Conservation (phyloP, 306 rosid species). For the Lathyrus aphaca region DNA sequence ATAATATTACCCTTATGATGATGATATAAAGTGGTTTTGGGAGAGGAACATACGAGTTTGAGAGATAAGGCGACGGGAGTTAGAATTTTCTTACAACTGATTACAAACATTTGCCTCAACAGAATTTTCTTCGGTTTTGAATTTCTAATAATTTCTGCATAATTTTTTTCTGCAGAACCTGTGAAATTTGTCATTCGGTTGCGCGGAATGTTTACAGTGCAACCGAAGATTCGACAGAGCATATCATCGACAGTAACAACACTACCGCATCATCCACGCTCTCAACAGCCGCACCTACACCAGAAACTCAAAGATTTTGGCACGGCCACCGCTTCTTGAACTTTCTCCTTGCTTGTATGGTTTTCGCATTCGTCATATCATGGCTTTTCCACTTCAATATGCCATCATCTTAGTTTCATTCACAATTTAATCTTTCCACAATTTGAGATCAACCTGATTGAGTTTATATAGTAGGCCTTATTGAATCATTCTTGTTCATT, state of each 20-base stretch:
- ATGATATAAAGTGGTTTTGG: neutral
- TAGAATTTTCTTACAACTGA: neutral
- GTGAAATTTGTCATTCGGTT: constrained; percentile 85
- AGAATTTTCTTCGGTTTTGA: neutral
- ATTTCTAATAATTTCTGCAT: constrained; percentile 23
- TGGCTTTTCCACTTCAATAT: constrained; percentile 94
- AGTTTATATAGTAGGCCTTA: constrained; percentile 22
- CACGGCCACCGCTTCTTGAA: constrained; percentile 92
- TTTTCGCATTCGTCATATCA: constrained; percentile 90
- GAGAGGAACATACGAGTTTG: neutral
- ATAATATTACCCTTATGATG: neutral
- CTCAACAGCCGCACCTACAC: constrained; percentile 46
- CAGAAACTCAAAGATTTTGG: constrained; percentile 85
- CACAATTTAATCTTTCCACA: constrained; percentile 23
- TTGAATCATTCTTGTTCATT: constrained; percentile 33
- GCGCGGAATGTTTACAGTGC: constrained; percentile 72
- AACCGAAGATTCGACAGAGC: constrained; percentile 65
- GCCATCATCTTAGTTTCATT: constrained; percentile 51
- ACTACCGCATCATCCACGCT: constrained; percentile 51
- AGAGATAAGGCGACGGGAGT: neutral
- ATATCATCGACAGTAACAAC: constrained; percentile 50
- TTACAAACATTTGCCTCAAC: constrained; percentile 2
- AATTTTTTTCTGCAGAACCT: constrained; percentile 60
- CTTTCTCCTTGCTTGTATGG: constrained; percentile 92
- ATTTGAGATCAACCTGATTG: constrained; percentile 32